phyloP scores from a whole-genome alignment of 106 monocot genomes.

The Dactylorhiza incarnata region DNA sequence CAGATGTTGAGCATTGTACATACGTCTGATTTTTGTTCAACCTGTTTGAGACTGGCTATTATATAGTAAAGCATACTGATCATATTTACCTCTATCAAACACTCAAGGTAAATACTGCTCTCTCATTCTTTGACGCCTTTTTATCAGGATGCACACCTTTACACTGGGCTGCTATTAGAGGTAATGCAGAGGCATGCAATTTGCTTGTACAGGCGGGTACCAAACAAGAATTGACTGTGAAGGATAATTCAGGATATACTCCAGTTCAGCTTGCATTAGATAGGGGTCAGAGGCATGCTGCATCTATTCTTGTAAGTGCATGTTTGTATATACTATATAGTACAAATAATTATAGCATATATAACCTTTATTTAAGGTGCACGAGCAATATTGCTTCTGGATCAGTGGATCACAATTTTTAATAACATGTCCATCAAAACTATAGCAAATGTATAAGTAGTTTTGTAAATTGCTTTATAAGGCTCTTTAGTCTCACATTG shows the following conservation, averaged over 20 bases:
- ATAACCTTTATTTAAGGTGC: too few species aligned
- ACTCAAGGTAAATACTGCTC: not conserved
- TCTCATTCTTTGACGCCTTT: constrained; percentile 5
- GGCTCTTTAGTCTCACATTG: too few species aligned
- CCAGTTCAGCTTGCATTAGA: constrained; percentile 79
- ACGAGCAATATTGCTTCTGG: too few species aligned
- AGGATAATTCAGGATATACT: constrained; percentile 78
- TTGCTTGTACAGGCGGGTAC: constrained; percentile 77
- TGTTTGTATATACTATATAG: not conserved
- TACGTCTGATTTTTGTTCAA: not conserved
- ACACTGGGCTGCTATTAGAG: constrained; percentile 94
- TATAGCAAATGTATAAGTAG: too few species aligned
- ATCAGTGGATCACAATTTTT: too few species aligned
- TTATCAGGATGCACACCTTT: constrained; percentile 79
- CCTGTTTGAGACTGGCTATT: not conserved
- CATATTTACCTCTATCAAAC: not conserved
- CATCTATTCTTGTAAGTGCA: constrained; percentile 69
- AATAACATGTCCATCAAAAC: too few species aligned
- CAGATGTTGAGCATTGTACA: not conserved
- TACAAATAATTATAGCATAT: too few species aligned
- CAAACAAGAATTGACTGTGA: constrained; percentile 66
- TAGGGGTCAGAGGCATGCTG: constrained; percentile 68
- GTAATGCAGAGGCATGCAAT: constrained; percentile 68
- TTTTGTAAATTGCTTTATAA: too few species aligned
- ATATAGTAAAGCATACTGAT: not conserved